phyloP scores from a whole-genome alignment of 129 eudicot genomes.

The Chrysanthemum seticuspe region DNA sequence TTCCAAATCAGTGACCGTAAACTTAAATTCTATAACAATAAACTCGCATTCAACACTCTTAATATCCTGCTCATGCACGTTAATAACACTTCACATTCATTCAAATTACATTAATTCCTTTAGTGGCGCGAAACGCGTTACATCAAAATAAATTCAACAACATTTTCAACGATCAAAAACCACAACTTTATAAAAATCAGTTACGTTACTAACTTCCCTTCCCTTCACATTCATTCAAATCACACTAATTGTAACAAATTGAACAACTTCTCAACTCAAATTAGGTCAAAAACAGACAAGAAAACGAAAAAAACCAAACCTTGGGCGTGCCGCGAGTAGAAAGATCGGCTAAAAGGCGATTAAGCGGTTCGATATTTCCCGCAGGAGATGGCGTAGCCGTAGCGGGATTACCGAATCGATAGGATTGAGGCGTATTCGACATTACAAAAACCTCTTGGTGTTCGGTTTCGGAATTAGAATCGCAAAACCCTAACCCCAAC shows the following conservation, averaged over 20 bases:
- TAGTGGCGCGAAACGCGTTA: too few relatives aligned
- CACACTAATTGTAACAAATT: neutral
- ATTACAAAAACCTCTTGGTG: constrained; percentile 17
- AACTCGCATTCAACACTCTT: too few relatives aligned
- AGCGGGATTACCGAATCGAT: constrained; percentile 51
- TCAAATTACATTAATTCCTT: too few relatives aligned
- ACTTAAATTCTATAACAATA: too few relatives aligned
- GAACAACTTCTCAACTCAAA: neutral
- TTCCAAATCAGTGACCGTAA: too few relatives aligned
- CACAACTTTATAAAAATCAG: too few relatives aligned
- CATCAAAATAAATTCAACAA: too few relatives aligned
- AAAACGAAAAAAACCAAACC: constrained; percentile 33
- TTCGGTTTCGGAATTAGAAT: constrained; percentile 4
- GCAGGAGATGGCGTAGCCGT: constrained; percentile 48
- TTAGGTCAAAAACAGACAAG: neutral
- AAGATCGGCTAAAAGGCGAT: constrained; percentile 66
- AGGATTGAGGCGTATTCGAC: constrained; percentile 57
- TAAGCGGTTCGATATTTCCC: constrained; percentile 73
- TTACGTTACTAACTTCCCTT: too few relatives aligned
- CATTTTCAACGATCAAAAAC: too few relatives aligned
- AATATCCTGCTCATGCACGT: too few relatives aligned
- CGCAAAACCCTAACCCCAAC: constrained; percentile 62
- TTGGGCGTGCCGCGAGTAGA: constrained; percentile 70
- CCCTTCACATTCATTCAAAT: too few relatives aligned
- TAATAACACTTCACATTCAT: too few relatives aligned